These are phyloP conservation scores for Hondaea fermentalgiana DNA, from an alignment of 108 stramenopile species.

Conservation along the genomic window DNA sequence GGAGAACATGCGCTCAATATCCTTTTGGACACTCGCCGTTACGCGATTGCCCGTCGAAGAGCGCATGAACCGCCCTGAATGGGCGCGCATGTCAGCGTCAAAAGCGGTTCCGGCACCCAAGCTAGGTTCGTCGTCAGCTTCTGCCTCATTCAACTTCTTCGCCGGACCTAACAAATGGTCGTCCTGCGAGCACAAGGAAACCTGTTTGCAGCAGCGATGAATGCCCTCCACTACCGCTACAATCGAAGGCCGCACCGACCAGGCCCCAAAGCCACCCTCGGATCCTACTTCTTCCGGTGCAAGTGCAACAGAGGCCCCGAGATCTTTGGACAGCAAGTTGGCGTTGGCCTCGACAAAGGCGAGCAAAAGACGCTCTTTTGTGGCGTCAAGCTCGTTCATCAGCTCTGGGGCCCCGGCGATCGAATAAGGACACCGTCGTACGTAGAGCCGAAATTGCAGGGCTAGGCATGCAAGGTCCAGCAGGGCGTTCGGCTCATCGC, in stretches of 20 bases:
- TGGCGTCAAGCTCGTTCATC: neutral
- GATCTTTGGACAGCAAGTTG: neutral
- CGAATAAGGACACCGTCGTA: neutral
- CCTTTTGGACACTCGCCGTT: neutral
- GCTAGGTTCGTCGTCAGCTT: neutral
- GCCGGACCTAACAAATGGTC: neutral
- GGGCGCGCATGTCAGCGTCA: neutral
- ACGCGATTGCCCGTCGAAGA: no score
- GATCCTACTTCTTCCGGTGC: no score
- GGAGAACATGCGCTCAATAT: slow-evolving; percentile 3
- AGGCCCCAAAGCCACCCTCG: no score
- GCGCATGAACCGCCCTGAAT: neutral
- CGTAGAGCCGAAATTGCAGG: neutral
- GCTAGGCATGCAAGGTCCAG: neutral
- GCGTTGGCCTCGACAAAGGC: neutral
- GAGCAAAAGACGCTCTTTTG: neutral
- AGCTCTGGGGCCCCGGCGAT: slow-evolving; percentile 4
- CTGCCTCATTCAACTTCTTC: neutral
- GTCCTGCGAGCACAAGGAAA: neutral
- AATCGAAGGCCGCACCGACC: neutral
- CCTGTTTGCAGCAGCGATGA: neutral
- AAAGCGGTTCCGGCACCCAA: neutral
- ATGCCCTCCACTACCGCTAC: neutral
- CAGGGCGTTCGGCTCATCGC: neutral
- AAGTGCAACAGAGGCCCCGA: neutral